phyloP scores from a whole-genome alignment of 1,139 yeast species.

The Neolecta irregularis region DNA sequence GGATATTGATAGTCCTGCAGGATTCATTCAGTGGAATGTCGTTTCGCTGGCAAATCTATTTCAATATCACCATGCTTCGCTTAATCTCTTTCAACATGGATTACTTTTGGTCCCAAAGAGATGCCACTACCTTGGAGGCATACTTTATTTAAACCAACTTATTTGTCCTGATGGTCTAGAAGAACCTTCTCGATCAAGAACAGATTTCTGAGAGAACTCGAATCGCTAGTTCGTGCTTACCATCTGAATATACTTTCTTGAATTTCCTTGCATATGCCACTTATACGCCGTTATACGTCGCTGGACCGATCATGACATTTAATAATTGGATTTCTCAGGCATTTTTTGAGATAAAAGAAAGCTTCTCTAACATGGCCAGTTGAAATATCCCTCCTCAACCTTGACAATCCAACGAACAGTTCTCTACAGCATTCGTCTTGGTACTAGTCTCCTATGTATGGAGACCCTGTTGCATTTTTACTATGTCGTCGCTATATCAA shows the following conservation, averaged over 20 bases:
- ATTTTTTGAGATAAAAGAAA: constrained; percentile 23
- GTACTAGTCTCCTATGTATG: constrained; percentile 68
- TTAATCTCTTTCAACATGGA: constrained; percentile 75
- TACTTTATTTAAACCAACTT: neutral
- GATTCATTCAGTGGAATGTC: constrained; percentile 44
- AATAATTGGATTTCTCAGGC: constrained; percentile 75
- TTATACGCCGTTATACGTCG: constrained; percentile 81
- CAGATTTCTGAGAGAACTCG: constrained; percentile 49
- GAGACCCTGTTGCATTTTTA: constrained; percentile 74
- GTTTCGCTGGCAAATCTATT: constrained; percentile 89
- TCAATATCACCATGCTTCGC: constrained; percentile 72
- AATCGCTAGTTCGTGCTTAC: constrained; percentile 46
- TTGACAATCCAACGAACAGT: constrained; percentile 38
- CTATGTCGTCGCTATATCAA: constrained; percentile 86
- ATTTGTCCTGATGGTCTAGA: constrained; percentile 8
- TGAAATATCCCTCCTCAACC: constrained; percentile 32
- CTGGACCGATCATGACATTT: constrained; percentile 88
- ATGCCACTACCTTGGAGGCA: neutral
- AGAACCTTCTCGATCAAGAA: constrained; percentile 14
- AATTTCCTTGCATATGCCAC: constrained; percentile 64
- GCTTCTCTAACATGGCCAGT: constrained; percentile 13
- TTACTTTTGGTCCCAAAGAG: constrained; percentile 25
- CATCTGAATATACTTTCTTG: constrained; percentile 39
- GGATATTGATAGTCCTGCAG: constrained; percentile 7
- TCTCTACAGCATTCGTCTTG: constrained; percentile 50